Base-by-base conservation (phyloP, 768 basidiomycete species). In the Kwoniella sp. region DNA sequence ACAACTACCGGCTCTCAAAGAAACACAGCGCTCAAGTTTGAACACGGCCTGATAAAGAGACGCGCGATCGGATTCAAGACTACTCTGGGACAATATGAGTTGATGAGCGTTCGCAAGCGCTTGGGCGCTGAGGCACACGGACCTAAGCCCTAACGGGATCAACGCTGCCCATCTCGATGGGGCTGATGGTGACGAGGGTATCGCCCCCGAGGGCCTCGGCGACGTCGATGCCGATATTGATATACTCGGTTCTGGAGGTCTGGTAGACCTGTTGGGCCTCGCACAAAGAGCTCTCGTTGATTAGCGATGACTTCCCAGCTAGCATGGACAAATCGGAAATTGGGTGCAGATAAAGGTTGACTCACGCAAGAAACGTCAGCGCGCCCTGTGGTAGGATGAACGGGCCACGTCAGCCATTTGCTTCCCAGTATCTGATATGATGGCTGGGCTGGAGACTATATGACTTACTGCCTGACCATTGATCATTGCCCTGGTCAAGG, bases 131-230 rank as follows among this genome's bases (percentile, higher is more conserved):
- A n/a, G n/a, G n/a, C n/a, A n/a, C n/a, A n/a, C n/a, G n/a, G n/a
- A n/a, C n/a, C 17, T 44, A 44, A 4, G 40, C 40, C 17, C 17
- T 44, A 15, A 44, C 40, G 17, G 40, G 40, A 44, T 15, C 33
- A 12, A 5, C 5, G 21, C 22, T 19, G 5, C 48, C 48, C 30
- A n/a, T 46, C n/a, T 58, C 57, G 17, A 58, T 58, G 21, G 57
- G 57, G 49, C 50, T 47, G 24, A 58, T 58, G 25, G 48, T 46
- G 15, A 58, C 26, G 19, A 37, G 48, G 2, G 47, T 47, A 58
- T 58, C 57, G 9, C 57, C 57, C 6, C 57, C 57, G 25, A 58
- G 57, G n/a, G 48, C 47, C 57, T 49, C 50, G 24, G 57, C 57
- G 21, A 58, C 57, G 30, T 58, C 57, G 5, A 58, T 37, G 30